Conservation (phyloP, 768 basidiomycete species). For the Suillus brevipes region DNA sequence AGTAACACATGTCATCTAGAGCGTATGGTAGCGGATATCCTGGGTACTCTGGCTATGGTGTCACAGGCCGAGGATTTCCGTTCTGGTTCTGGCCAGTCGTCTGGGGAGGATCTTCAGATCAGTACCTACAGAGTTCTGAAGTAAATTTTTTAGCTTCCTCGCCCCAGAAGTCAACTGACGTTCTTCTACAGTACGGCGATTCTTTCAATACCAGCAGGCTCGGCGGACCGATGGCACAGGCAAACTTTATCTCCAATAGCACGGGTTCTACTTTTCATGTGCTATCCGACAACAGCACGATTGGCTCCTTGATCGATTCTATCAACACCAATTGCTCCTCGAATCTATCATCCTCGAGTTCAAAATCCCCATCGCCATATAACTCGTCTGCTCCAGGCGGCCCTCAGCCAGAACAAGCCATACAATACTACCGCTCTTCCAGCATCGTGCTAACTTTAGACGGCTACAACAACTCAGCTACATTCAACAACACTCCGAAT, state of each 20-base stretch:
- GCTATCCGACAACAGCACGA: conserved; percentile 49
- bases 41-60: conserved; percentile 44
- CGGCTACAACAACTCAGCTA: conserved; percentile 66
- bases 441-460: conserved; percentile 62
- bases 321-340: conserved; percentile 46
- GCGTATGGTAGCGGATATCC: conserved; percentile 68
- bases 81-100: conserved; percentile 68
- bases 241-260: conserved; percentile 41
- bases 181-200: conserved; percentile 43
- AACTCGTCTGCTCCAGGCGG: conserved; percentile 27
- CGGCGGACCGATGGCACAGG: conserved; percentile 44
- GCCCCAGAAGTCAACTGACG: conserved; percentile 14
- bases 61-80: conserved; percentile 53
- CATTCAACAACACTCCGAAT: conserved; percentile 37
- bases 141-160: conserved; percentile 26
- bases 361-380: conserved; percentile 33
- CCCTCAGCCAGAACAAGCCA: conserved; percentile 49
- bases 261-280: conserved; percentile 45
- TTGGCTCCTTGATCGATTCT: conserved; percentile 42
- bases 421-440: conserved; percentile 73
- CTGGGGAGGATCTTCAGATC: conserved; percentile 40
- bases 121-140: conserved; percentile 42
- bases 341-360: conserved; percentile 33
- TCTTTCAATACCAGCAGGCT: conserved; percentile 47
- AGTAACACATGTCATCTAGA: conserved; percentile 29